phyloP scores from a whole-genome alignment of 441 rosid genomes.

The Euphorbia celastroides region DNA sequence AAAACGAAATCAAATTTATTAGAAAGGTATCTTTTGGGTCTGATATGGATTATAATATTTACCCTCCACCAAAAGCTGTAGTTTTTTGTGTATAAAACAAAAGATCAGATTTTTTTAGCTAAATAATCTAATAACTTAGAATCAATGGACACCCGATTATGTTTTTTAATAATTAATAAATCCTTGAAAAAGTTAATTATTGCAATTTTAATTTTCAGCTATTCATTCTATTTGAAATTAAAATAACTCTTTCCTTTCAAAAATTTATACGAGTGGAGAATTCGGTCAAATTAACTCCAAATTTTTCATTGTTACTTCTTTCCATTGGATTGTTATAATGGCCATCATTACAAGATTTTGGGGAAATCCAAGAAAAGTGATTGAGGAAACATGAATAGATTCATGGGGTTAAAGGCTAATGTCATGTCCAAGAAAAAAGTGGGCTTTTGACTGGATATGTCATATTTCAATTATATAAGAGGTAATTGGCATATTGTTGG shows the following conservation, averaged over 20 bases:
- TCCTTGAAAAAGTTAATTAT: no score
- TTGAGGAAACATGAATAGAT: constrained; percentile 23
- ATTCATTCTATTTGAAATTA: no score
- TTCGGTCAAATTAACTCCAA: no score
- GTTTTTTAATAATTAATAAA: not conserved
- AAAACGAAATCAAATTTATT: not conserved
- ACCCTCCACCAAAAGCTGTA: not conserved
- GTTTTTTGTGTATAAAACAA: no score
- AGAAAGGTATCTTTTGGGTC: not conserved
- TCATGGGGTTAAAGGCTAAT: constrained; percentile 32
- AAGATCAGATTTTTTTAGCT: no score
- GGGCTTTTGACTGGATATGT: constrained; percentile 37
- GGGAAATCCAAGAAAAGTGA: constrained; percentile 17
- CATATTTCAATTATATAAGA: constrained; percentile 15
- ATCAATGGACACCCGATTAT: no score
- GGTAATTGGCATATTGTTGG: constrained; percentile 4
- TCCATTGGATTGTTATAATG: not conserved
- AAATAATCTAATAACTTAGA: no score
- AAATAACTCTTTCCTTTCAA: no score
- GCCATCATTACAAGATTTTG: constrained; percentile 5
- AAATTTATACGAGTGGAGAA: no score
- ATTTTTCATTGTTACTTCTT: no score
- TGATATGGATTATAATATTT: not conserved
- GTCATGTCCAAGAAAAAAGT: constrained; percentile 24
- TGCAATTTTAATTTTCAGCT: no score